A percentile compares a stretch with the other conserved stretches of the same genome.
Conservation (phyloP, 1,284 basidiomycete species). For the Leccinum solheimii region DNA sequence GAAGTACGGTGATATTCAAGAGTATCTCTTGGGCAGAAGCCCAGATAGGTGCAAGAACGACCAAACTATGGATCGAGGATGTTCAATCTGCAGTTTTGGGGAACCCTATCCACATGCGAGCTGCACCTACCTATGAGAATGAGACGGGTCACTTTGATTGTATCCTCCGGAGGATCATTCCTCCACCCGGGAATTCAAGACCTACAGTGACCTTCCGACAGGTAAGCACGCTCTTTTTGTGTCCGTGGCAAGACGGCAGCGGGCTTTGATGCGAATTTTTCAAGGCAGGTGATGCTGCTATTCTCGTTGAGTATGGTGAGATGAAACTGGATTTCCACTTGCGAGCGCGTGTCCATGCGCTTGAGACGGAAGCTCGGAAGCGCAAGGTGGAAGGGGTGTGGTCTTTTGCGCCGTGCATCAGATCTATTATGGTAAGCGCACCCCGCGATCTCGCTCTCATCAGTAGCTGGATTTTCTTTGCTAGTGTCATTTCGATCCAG, state of each 20-base stretch:
- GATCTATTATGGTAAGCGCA: conserved; percentile 51
- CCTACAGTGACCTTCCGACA: conserved; percentile 47
- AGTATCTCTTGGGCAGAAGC: conserved; percentile 47
- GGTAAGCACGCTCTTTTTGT: conserved; percentile 25
- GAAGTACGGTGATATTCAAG: conserved; percentile 50
- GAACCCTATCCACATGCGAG: not conserved
- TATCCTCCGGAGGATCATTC: conserved; percentile 15
- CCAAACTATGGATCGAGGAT: conserved; percentile 36
- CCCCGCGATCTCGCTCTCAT: not conserved
- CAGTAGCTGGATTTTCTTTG: not conserved
- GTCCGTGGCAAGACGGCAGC: not conserved
- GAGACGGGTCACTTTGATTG: not conserved
- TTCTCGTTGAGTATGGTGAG: conserved; percentile 59
- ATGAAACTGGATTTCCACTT: conserved; percentile 51
- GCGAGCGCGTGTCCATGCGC: conserved; percentile 56
- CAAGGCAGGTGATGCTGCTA: conserved; percentile 57
- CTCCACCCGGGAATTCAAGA: conserved; percentile 11
- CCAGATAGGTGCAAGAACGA: conserved; percentile 26
- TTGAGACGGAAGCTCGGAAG: conserved; percentile 45
- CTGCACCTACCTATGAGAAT: not conserved
- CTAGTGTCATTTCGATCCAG: conserved; percentile 54
- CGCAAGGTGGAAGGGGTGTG: conserved; percentile 40
- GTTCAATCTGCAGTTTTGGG: conserved; percentile 19
- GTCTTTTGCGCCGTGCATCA: conserved; percentile 55
- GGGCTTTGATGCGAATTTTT: not conserved